Base-by-base conservation (phyloP, 768 basidiomycete genomes). In the Boletus tylopilopsis region DNA sequence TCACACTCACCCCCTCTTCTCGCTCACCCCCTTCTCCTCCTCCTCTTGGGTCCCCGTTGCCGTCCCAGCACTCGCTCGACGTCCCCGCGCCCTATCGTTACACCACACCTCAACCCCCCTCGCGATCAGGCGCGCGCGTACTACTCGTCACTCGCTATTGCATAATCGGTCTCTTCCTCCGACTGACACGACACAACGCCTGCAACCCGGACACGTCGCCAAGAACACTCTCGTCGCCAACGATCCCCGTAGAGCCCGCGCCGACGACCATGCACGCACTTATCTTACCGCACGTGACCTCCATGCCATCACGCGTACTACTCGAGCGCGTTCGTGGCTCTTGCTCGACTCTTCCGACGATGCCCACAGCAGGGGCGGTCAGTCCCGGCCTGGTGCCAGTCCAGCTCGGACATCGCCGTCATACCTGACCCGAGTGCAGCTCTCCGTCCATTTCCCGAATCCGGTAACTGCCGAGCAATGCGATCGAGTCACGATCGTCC, bases 271-370 rank as follows among this genome's bases (percentile, higher is more conserved):
- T 55, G 50, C 54, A 50, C 23, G 47, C 27, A 52, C 47, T 57
- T 57, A 65, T 65, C 60, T 63, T 33, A 9, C 8, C 24, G 45
- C 62, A 64, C 62, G 62, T 63, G 62, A 63, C 63, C 34, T n/a
- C 10, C 7, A 7, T n/a, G 2, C 29, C 25, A 35, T 41, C 49
- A 39, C 62, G 55, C 49, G 42, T 49, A 24, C 36, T 49, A 24
- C 36, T 22, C 5, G 39, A 38, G 46, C 53, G 51, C 45, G 53
- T 15, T 25, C 33, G 45, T 42, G 49, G 42, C 18, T 15, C 35
- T 24, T 54, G 46, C n/a, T n/a, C n/a, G n/a, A n/a, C n/a, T 49
- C 47, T 49, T 54, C 47, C 38, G 29, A 41, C 41, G 36, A 22
- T 13, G 37, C 9, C 19, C 46, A 37, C 39, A 3, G 25, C 42